Evolutionary conservation across 2,329 filamentous ascomycete genomes (phyloP).

Genomic region (Xylariaceae sp.): DNA sequence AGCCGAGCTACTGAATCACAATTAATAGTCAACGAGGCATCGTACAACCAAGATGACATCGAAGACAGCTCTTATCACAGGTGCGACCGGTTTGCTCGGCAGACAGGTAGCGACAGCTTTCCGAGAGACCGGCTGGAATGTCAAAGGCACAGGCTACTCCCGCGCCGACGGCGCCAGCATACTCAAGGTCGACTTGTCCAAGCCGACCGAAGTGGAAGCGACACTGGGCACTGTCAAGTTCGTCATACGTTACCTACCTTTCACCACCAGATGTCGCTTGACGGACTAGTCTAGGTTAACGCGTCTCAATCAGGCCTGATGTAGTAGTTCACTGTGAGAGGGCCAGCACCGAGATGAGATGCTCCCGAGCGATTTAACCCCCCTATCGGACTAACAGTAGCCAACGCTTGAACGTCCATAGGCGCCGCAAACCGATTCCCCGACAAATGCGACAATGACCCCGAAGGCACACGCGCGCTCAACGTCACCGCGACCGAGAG

Average conservation of each 20-base stretch:
- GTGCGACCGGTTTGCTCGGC: slow-evolving; percentile 78
- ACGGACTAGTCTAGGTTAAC: slow-evolving; percentile 14
- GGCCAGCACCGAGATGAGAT: neutral
- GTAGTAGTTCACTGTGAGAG: slow-evolving; percentile 75
- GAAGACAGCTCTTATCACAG: slow-evolving; percentile 68
- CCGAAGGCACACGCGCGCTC: slow-evolving; percentile 64
- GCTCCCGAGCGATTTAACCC: neutral
- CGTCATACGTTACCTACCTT: slow-evolving; percentile 5
- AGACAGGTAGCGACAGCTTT: slow-evolving; percentile 72
- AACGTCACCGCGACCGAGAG: slow-evolving; percentile 67
- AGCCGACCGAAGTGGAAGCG: slow-evolving; percentile 41
- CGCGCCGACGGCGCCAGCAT: slow-evolving; percentile 66
- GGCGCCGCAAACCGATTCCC: slow-evolving; percentile 84
- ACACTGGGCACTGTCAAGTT: slow-evolving; percentile 53
- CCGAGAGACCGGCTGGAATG: slow-evolving; percentile 59
- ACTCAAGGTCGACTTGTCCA: slow-evolving; percentile 52
- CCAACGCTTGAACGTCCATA: slow-evolving; percentile 30
- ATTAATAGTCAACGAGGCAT: too few relatives aligned
- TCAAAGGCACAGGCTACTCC: slow-evolving; percentile 67
- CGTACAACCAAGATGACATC: slow-evolving; percentile 27
- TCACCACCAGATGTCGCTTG: too few relatives aligned
- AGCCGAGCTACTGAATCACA: too few relatives aligned
- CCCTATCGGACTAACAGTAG: too few relatives aligned
- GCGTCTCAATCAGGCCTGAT: slow-evolving; percentile 50
- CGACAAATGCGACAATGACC: slow-evolving; percentile 77